phyloP scores from a whole-genome alignment of 2,329 filamentous ascomycete genomes.

The Hypomyces perniciosus region DNA sequence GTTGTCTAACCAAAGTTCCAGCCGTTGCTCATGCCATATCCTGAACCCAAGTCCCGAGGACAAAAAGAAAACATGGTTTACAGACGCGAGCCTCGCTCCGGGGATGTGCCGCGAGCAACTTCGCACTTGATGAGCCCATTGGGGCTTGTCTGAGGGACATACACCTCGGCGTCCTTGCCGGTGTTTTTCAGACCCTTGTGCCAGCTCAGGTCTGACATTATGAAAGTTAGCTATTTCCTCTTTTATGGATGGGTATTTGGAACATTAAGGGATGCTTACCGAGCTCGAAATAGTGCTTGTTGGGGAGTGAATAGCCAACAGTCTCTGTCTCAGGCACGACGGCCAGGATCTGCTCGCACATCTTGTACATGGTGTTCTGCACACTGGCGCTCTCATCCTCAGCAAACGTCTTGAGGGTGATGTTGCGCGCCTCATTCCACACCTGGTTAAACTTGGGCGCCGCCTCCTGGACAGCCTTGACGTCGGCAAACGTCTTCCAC shows the following conservation, averaged over 20 bases:
- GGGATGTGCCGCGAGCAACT: slow-evolving; percentile 50
- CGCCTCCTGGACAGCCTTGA: slow-evolving; percentile 61
- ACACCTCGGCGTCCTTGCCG: slow-evolving; percentile 91
- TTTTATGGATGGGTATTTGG: not conserved
- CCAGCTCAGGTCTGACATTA: slow-evolving; percentile 75
- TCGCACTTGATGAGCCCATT: slow-evolving; percentile 96
- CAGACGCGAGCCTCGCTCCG: not conserved
- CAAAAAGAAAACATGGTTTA: not conserved
- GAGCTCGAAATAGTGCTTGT: slow-evolving; percentile 99
- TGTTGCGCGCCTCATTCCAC: slow-evolving; percentile 69
- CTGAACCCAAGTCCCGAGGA: not conserved
- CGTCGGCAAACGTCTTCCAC: slow-evolving; percentile 65
- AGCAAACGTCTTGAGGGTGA: slow-evolving; percentile 89
- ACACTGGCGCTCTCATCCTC: slow-evolving; percentile 87
- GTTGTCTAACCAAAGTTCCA: not conserved
- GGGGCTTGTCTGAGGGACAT: slow-evolving; percentile 84
- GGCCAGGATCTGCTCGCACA: slow-evolving; percentile 80
- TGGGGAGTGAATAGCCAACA: slow-evolving; percentile 81
- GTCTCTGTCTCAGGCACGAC: slow-evolving; percentile 63
- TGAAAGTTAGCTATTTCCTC: slow-evolving; percentile 13
- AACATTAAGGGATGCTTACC: slow-evolving; percentile 46
- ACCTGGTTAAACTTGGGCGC: slow-evolving; percentile 69
- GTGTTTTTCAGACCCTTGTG: slow-evolving; percentile 94
- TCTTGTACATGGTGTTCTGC: slow-evolving; percentile 98
- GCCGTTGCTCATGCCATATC: not conserved